phyloP scores from a whole-genome alignment of 805 yeast genomes.

The Scheffersomyces coipomensis region DNA sequence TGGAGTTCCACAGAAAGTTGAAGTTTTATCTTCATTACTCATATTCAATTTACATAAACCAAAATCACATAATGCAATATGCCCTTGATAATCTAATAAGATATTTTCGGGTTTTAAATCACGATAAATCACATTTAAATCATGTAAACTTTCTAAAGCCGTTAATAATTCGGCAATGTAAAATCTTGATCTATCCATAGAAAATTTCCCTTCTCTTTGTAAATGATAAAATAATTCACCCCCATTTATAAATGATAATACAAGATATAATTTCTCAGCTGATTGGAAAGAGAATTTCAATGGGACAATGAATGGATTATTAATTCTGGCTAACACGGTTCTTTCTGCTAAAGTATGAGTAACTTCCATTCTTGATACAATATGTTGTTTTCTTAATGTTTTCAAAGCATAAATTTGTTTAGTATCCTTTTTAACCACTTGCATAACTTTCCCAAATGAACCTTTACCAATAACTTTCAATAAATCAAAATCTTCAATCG shows the following conservation, averaged over 20 bases:
- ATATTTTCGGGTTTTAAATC: constrained; percentile 97
- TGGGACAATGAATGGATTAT: constrained; percentile 95
- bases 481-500: constrained; percentile 89
- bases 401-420: constrained; percentile 92
- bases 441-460: constrained; percentile 98
- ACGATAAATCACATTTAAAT: constrained; percentile 87
- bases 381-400: constrained; percentile 90
- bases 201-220: constrained; percentile 87
- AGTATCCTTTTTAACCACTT: constrained; percentile 93
- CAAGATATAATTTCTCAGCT: constrained; percentile 92
- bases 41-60: constrained; percentile 95
- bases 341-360: constrained; percentile 96
- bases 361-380: constrained; percentile 91
- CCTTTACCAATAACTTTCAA: constrained; percentile 97
- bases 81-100: constrained; percentile 92
- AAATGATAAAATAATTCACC: constrained; percentile 95
- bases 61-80: constrained; percentile 95
- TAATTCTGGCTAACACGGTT: constrained; percentile 88
- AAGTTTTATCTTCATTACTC: constrained; percentile 83
- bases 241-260: constrained; percentile 91
- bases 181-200: constrained; percentile 84
- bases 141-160: constrained; percentile 90
- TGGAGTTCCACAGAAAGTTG: constrained; percentile 97
- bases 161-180: constrained; percentile 92
- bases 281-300: constrained; percentile 93